phyloP scores from a whole-genome alignment of 306 rosid genomes.

The apple (Malus domestica) region DNA sequence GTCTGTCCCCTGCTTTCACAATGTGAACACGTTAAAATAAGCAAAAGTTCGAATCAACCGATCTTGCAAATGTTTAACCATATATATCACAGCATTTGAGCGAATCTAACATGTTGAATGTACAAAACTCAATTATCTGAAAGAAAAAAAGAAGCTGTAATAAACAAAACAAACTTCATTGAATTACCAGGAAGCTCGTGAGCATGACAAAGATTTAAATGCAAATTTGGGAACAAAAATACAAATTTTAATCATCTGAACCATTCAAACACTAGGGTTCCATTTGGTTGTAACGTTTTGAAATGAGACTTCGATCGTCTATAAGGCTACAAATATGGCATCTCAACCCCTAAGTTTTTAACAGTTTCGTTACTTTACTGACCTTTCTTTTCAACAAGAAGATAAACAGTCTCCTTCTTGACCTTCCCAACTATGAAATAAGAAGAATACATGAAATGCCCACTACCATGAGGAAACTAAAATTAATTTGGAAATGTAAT shows the following conservation, averaged over 20 bases:
- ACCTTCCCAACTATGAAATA: background rate
- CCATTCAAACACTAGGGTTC: background rate
- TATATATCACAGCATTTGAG: background rate
- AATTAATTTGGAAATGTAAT: background rate
- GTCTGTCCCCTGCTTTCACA: constrained; percentile 32
- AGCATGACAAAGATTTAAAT: background rate
- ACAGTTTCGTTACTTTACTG: background rate
- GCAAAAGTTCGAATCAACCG: background rate
- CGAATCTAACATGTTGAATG: background rate
- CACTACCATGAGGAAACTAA: background rate
- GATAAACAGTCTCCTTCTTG: background rate
- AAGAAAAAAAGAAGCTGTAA: background rate
- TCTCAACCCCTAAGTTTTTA: background rate
- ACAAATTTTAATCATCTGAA: background rate
- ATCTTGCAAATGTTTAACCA: background rate
- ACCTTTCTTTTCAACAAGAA: background rate
- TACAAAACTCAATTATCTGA: no score
- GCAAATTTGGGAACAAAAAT: background rate
- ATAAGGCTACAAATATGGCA: background rate
- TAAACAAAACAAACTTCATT: background rate
- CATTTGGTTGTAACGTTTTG: background rate
- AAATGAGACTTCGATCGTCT: background rate
- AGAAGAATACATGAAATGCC: background rate
- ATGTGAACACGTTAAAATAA: background rate
- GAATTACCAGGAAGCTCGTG: background rate